Conservation (phyloP, 2,329 filamentous ascomycete species). For the Bipolaris sorokiniana region DNA sequence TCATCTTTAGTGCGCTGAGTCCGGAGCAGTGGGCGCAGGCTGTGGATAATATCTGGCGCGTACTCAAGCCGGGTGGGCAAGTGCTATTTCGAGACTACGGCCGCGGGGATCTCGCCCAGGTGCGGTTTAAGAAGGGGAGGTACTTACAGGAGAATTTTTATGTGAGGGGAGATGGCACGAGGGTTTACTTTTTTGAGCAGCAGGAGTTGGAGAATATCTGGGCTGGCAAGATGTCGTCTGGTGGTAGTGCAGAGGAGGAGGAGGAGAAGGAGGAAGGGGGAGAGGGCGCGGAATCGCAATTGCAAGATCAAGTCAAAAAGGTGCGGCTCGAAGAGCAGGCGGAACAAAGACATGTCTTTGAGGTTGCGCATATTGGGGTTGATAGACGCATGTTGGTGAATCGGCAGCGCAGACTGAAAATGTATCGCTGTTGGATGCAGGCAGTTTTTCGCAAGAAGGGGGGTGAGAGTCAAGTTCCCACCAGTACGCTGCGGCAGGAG, state of each 20-base stretch:
- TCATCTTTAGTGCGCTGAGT: conserved; percentile 92
- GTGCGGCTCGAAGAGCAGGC: background rate
- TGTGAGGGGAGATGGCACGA: conserved; percentile 89
- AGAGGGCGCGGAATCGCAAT: too few relatives aligned
- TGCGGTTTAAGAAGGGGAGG: conserved; percentile 93
- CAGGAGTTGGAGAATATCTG: conserved; percentile 83
- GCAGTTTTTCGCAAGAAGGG: conserved; percentile 73
- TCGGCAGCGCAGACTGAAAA: conserved; percentile 86
- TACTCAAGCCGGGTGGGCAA: conserved; percentile 90
- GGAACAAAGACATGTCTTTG: conserved; percentile 55
- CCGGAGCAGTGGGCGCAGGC: conserved; percentile 84
- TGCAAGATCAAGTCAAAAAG: background rate
- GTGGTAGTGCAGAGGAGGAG: conserved; percentile 1
- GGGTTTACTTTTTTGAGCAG: conserved; percentile 96
- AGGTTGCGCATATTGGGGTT: conserved; percentile 78
- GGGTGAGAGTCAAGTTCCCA: conserved; percentile 38
- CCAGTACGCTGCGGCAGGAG: conserved; percentile 43
- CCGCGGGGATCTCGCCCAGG: conserved; percentile 91
- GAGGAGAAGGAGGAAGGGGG: background rate
- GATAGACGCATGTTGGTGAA: conserved; percentile 93
- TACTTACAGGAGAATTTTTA: conserved; percentile 98
- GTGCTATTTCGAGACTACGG: conserved; percentile 98
- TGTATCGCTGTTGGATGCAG: conserved; percentile 98
- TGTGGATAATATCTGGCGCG: conserved; percentile 77
- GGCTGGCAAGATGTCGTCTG: conserved; percentile 55